Evolutionary conservation across 495 filamentous ascomycete species (phyloP).

Genomic region (Aspergillus cavernicola): DNA sequence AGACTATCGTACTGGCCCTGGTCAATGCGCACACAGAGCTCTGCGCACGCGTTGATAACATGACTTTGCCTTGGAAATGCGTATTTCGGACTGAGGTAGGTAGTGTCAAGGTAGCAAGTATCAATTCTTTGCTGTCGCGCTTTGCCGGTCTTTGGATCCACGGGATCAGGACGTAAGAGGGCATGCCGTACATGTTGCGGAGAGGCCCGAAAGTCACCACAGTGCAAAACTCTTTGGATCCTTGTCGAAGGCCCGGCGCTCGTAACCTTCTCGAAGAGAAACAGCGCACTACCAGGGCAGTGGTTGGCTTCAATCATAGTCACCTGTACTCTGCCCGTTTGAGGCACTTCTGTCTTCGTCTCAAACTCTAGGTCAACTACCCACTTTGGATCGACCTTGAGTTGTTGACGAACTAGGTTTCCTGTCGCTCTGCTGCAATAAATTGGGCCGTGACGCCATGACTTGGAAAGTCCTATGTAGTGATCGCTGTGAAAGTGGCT

Average conservation of each 20-base stretch:
- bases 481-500: constrained; percentile 98
- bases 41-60: constrained; percentile 81
- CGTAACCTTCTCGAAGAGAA: constrained; percentile 79
- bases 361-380: constrained; percentile 87
- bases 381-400: constrained; percentile 82
- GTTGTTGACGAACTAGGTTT: constrained; percentile 81
- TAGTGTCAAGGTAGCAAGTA: constrained; percentile 94
- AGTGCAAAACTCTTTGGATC: constrained; percentile 81
- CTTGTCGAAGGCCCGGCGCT: constrained; percentile 54
- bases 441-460: constrained; percentile 91
- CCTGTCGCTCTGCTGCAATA: constrained; percentile 92
- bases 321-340: constrained; percentile 74
- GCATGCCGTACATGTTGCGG: constrained; percentile 83
- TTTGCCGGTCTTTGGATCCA: constrained; percentile 65
- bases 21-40: constrained; percentile 74
- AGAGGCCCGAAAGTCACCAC: constrained; percentile 92
- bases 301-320: constrained; percentile 98
- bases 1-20: constrained; percentile 46
- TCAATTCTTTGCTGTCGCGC: constrained; percentile 82
- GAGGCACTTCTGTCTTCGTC: constrained; percentile 70
- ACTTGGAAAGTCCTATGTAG: constrained; percentile 84
- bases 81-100: constrained; percentile 93
- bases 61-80: constrained; percentile 85
- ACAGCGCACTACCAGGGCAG: constrained; percentile 91
- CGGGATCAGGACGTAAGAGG: constrained; percentile 66